A percentile compares a stretch with the other conserved stretches of the same genome.
Evolutionary conservation across 331 rosid genomes (phyloP).

Genomic region (Saraca asoca): DNA sequence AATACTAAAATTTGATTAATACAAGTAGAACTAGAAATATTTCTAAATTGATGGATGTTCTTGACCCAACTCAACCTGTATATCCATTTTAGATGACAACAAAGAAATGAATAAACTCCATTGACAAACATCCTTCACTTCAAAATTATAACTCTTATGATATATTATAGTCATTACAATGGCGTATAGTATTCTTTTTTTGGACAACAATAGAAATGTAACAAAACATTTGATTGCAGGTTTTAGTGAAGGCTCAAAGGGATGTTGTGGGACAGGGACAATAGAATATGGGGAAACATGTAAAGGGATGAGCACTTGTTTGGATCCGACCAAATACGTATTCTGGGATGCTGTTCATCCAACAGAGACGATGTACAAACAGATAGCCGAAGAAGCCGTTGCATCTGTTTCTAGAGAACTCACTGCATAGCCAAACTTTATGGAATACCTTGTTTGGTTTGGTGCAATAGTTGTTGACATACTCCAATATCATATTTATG

Average conservation of each 20-base stretch:
- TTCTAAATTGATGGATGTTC: too few species aligned
- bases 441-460: neutral
- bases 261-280: conserved; percentile 74
- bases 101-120: too few species aligned
- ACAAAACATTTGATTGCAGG: conserved; percentile 38
- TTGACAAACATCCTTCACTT: too few species aligned
- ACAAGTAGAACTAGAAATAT: too few species aligned
- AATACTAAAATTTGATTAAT: too few species aligned
- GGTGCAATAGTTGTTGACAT: neutral
- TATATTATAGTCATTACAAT: too few species aligned
- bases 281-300: conserved; percentile 64
- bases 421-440: neutral
- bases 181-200: too few species aligned
- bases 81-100: too few species aligned
- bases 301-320: conserved; percentile 56
- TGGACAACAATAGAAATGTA: too few species aligned
- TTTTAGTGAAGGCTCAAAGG: conserved; percentile 54
- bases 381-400: conserved; percentile 57
- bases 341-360: conserved; percentile 95
- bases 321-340: conserved; percentile 51
- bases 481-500: neutral
- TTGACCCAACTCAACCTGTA: too few species aligned
- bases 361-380: conserved; percentile 60
- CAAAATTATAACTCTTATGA: too few species aligned
- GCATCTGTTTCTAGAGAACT: conserved; percentile 34